Base-by-base conservation (phyloP, 1,139 yeast species). In the Hemisphaericaspora lyxosophila region DNA sequence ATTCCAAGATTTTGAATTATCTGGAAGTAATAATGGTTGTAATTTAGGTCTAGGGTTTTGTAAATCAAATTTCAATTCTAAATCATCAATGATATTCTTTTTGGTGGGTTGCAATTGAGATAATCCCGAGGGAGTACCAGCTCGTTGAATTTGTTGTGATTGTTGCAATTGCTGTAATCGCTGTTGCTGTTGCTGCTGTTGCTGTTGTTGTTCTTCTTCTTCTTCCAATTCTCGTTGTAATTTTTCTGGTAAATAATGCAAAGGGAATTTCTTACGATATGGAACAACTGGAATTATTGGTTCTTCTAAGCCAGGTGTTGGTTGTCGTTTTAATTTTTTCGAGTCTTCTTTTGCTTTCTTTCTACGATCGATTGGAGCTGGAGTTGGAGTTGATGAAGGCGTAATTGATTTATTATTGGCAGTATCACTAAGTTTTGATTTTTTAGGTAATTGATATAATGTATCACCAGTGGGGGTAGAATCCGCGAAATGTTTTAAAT, bases 381-480 rank as follows among this genome's bases (percentile, higher is more conserved):
- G 33, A 17, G 33, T 20, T 4, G 18, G 20, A 16, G 35, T 18
- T 16, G 29, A 11, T 16, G 39, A 19, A 33, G 29, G 49, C 24
- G 39, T 24, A 23, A 30, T 20, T 22, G 34, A n/a, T 18, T 31
- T 23, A n/a, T 13, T 25, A 15, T 22, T 3, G 4, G 15, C 19
- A 11, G 36, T 8, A 12, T 4, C 23, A n/a, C n/a, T n/a, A n/a
- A n/a, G n/a, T 24, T 26, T 31, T 34, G n/a, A 9, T 24, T 38
- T 22, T 37, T 41, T 45, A 12, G 48, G 46, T 51, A 35, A 42
- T 30, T 43, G 41, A 33, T 37, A 65, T 7, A 57, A 44, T 5
- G 59, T 59, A 32, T 67, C 70, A 4, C 71, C 70, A 16, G 63
- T 62, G 7, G 73, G 70, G 2, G 73, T 66, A 4, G 73, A 56